Percentiles rank a stretch among this genome's conserved stretches.
phyloP scores from a whole-genome alignment of 495 filamentous ascomycete genomes.

The Entonaema liquescens region DNA sequence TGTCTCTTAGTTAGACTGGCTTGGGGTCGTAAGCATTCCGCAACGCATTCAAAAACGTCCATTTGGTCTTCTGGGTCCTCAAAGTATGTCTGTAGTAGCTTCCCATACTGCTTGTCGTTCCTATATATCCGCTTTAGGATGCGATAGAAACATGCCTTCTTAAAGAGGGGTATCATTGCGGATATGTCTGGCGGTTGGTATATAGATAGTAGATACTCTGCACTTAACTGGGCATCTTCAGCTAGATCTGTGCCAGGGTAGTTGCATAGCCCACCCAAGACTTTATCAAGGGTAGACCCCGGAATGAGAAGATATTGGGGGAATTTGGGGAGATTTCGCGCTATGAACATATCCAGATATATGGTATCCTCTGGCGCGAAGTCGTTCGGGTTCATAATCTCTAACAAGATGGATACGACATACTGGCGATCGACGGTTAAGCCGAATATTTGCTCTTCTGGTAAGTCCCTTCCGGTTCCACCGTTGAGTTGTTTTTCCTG shows the following conservation, averaged over 20 bases:
- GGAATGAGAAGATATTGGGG: constrained; percentile 93
- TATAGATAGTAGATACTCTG: constrained; percentile 91
- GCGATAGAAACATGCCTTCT: constrained; percentile 86
- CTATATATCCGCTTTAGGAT: constrained; percentile 90
- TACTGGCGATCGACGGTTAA: constrained; percentile 88
- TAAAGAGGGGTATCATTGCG: constrained; percentile 77
- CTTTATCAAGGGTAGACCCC: constrained; percentile 81
- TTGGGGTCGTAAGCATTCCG: constrained; percentile 78
- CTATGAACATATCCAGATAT: constrained; percentile 97
- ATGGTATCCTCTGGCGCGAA: constrained; percentile 86
- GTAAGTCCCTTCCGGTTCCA: constrained; percentile 56
- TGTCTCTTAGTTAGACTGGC: constrained; percentile 78
- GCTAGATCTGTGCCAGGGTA: constrained; percentile 82
- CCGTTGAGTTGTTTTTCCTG: constrained; percentile 65
- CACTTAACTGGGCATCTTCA: constrained; percentile 94
- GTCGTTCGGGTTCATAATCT: constrained; percentile 78
- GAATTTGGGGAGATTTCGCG: constrained; percentile 94
- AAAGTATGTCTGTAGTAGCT: constrained; percentile 82
- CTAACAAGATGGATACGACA: constrained; percentile 85
- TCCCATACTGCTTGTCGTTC: constrained; percentile 79
- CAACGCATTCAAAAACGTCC: constrained; percentile 78
- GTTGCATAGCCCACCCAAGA: constrained; percentile 82
- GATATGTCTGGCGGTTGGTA: constrained; percentile 88
- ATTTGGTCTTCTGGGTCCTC: constrained; percentile 81
- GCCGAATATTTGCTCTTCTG: constrained; percentile 71